Percentiles rank a stretch among this genome's conserved stretches.
phyloP scores from a whole-genome alignment of 2,329 filamentous ascomycete genomes.

The Leptographium lundbergii region DNA sequence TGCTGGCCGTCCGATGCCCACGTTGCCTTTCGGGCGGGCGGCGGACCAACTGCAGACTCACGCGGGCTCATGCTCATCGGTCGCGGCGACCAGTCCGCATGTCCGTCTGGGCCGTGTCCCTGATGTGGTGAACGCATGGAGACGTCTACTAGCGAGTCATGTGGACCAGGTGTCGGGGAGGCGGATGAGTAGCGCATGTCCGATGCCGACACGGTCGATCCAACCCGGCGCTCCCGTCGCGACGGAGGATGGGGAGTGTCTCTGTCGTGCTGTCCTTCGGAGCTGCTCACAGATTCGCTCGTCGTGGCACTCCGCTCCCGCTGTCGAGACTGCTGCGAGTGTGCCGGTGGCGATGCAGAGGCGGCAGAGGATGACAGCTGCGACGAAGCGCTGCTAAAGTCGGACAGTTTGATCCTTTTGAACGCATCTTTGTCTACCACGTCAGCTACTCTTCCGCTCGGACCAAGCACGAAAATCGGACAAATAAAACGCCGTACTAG shows the following conservation, averaged over 20 bases:
- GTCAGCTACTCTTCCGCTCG: background rate
- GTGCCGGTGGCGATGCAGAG: constrained; percentile 15
- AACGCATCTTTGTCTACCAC: constrained; percentile 32
- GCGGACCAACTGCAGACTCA: constrained; percentile 12
- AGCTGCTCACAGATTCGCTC: constrained; percentile 31
- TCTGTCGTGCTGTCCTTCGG: constrained; percentile 30
- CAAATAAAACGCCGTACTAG: background rate
- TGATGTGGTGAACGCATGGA: constrained; percentile 28
- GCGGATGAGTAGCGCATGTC: constrained; percentile 34
- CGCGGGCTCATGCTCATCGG: constrained; percentile 14
- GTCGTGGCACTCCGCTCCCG: constrained; percentile 27
- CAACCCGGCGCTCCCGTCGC: constrained; percentile 30
- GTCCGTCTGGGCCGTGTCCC: constrained; percentile 21
- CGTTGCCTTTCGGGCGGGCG: background rate
- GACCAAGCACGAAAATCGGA: background rate
- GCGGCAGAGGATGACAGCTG: constrained; percentile 8
- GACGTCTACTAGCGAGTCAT: constrained; percentile 27
- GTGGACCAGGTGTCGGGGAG: constrained; percentile 21
- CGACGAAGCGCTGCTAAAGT: constrained; percentile 16
- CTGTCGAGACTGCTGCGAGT: constrained; percentile 10
- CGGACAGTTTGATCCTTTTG: constrained; percentile 35
- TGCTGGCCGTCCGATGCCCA: background rate
- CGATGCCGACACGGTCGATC: constrained; percentile 32
- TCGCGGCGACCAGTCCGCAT: constrained; percentile 17
- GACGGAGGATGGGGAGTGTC: constrained; percentile 21